Base-by-base conservation (phyloP, 192 early-diverging fungal species). In the Coemansia sp. region DNA sequence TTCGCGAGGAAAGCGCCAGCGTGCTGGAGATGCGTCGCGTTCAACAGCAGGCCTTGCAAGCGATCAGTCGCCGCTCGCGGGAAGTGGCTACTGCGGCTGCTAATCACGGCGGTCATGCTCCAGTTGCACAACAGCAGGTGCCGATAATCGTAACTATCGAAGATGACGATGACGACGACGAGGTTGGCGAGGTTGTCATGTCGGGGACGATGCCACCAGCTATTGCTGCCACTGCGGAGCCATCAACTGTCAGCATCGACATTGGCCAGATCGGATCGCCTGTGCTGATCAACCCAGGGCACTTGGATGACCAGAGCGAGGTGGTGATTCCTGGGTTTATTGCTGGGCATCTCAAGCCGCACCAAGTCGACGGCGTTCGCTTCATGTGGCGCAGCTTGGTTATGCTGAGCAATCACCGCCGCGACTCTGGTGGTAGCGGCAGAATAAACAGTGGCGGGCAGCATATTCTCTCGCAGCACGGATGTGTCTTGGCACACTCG, bases 351-450 rank as follows among this genome's bases (percentile, higher is more conserved):
- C 65, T 94, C 14, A 92, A 92, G 64, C 66, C 80, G 7, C 91
- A 94, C 68, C 89, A 92, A 76, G 60, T 94, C 25, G 89, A 94
- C 43, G 94, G 94, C 0, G 60, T 95, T 0, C 85, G 79, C 29
- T 95, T 95, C 54, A 83, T 95, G 69, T 95, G 94, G 93, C 87
- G 62, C 22, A 89, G 89, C 29, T 69, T 92, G 12, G 84, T 94
- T 22, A 90, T 90, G 88, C 71, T 89, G 42, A 83, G 86, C 53
- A 77, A 83, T 20, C 66, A 68, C 46, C 53, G 56, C 11, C 36
- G 54, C 22, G 39, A 8, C 3, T 14, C 42, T 0, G 40, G 22
- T 6, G 14, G 9, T 12, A 25, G 42, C 3, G 7, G n/a, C 15
- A 42, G 43, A 11, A 58, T 5, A n/a, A n/a, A n/a, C 2, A 40